Evolutionary conservation across 2,329 filamentous ascomycete genomes (phyloP), one percentile per base, ranked within the genome.

Genomic region (Gaeumannomyces sp.): DNA sequence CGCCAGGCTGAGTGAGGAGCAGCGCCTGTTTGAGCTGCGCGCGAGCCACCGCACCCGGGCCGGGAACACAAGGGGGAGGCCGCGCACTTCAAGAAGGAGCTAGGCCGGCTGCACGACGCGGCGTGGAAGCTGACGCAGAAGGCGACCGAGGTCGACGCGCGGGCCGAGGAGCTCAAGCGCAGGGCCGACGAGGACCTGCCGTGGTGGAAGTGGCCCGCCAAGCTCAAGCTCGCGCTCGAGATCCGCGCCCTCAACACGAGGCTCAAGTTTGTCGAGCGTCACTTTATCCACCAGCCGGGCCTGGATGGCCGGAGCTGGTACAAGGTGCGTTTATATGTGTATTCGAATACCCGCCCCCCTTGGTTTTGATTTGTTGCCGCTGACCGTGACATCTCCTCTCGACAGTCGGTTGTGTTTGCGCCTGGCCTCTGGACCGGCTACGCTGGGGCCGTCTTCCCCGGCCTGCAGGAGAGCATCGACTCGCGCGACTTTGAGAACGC

Each of bases 361-460:
- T 11, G 78, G 62, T 56, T 65, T 29, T 45, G 14, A 19, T 19
- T 4, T 38, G 38, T 19, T 58, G 4, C 4, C 11, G 13, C 56
- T 58, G n/a, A 58, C 56, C n/a, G 14, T 10, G 3, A 5, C 22
- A 11, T 25, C 3, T 5, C 22, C 28, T 19, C n/a, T 61, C 11
- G n/a, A 14, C 13, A 62, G 45, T 63, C 65, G 62, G 64, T 67
- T 19, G 53, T 68, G 11, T 70, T 66, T 62, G 64, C 93, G 1
- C 92, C 92, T 0, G 92, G 92, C 0, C 76, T 93, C 56, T 96
- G 92, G 91, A 96, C 92, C 0, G 93, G 92, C 1, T 96, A 97
- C 74, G 81, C 92, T 0, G 93, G 92, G 84, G 84, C 84, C 63
- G 85, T 88, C 19, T 88, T 86, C 74, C 86, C 86, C 0, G 85